Evolutionary conservation across 768 basidiomycete species (phyloP), one percentile per base, ranked within the genome.

Genomic region (Lepiota brunneoincarnata): DNA sequence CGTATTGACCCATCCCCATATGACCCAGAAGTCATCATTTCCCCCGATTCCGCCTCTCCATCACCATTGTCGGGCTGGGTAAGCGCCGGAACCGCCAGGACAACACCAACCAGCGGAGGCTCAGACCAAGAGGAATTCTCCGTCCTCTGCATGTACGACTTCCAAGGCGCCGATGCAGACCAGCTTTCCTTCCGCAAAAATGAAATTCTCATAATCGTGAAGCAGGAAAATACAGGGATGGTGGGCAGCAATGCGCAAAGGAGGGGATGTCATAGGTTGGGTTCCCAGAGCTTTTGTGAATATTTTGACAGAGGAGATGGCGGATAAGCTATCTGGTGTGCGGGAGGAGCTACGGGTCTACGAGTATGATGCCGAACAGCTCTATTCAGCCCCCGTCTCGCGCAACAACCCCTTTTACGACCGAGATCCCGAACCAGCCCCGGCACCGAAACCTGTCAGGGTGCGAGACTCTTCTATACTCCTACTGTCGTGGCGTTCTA

Each of bases 171-270:
- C 20, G 90, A 90, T 59, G 67, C 74, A 14, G 78, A 77, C 60
- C 82, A 84, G 52, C 74, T 91, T 15, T 69, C 79, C 3, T 89
- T 91, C 66, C 68, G 68, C 37, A 79, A 80, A 69, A 80, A 82
- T 57, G 89, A 91, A 58, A 78, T 90, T 18, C 68, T 92, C 24
- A 78, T 81, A 20, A 72, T 91, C 48, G 73, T 91, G 41, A 83
- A 82, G 66, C 75, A 80, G 66, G 87, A 90, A 66, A 75, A 78
- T 11, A 80, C 83, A 1, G 89, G n/a, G 90, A 9, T 91, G 89
- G 89, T 91, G 89, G 87, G 89, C 86, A 17, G 90, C 89, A 17
- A 78, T 87, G 69, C 74, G 81, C 20, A 68, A 69, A 10, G 74
- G 74, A 35, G 78, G 77, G 11, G 71, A 76, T 45, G 64, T 68